Conservation (phyloP, 2,329 filamentous ascomycete species). For the Apiospora pterosperma region DNA sequence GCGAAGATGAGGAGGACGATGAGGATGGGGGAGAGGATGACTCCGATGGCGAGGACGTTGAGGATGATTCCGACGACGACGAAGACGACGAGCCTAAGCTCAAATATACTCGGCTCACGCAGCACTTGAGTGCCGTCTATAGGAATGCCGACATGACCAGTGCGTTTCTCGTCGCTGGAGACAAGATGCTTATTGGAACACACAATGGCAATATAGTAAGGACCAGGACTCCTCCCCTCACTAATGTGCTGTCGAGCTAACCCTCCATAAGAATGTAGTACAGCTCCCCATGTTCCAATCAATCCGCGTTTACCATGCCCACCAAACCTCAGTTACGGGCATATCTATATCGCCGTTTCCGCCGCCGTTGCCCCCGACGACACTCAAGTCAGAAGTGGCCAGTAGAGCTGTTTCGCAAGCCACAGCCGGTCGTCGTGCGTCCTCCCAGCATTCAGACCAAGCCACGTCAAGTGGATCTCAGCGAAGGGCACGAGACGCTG, state of each 20-base stretch:
- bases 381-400: slow-evolving; percentile 37
- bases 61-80: slow-evolving; percentile 70
- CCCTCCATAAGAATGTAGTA: slow-evolving; percentile 68
- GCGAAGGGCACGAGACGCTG: slow-evolving; percentile 18
- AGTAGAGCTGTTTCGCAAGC: slow-evolving; percentile 32
- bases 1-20: slow-evolving; percentile 9
- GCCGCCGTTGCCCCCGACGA: slow-evolving; percentile 53
- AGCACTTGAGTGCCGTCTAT: slow-evolving; percentile 76
- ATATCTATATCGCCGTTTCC: slow-evolving; percentile 89
- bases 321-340: slow-evolving; percentile 84
- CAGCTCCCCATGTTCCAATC: slow-evolving; percentile 78
- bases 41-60: slow-evolving; percentile 49
- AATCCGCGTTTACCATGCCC: slow-evolving; percentile 84
- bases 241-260: slow-evolving; percentile 3
- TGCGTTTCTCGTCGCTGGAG: slow-evolving; percentile 82
- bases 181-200: slow-evolving; percentile 97
- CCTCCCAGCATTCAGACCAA: slow-evolving; percentile 36
- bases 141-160: slow-evolving; percentile 94
- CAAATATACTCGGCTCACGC: slow-evolving; percentile 87
- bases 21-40: slow-evolving; percentile 44
- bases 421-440: slow-evolving; percentile 28
- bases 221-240: slow-evolving; percentile 12
- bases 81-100: slow-evolving; percentile 92
- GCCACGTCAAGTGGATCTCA: slow-evolving; percentile 42
- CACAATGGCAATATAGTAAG: slow-evolving; percentile 95